Base-by-base conservation (phyloP, 148 eudicot species). In the Agrostemma githago region DNA sequence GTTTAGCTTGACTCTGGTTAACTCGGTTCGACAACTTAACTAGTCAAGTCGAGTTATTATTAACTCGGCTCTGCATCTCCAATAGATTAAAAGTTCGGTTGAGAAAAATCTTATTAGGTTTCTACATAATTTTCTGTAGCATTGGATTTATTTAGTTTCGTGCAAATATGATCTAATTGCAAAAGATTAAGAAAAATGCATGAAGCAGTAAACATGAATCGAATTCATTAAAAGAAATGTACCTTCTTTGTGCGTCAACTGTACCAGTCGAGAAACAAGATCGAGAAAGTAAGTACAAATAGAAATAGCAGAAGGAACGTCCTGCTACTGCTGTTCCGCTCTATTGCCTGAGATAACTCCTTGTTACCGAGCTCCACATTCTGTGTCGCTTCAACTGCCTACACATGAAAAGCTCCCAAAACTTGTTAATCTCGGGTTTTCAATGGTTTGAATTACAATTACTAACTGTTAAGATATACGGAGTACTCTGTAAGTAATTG, bases 191-290 rank as follows among this genome's bases (percentile, higher is more conserved):
- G 26, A 43, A 46, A 21, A 69, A 51, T 12, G 38, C 17, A 53
- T 11, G 43, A 26, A 26, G 19, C 4, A 26, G 19, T 11, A 21
- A 34, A 51, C 16, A 10, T 26, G 14, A 34, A 53, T 43, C 40
- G 41, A 60, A 51, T 46, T 76, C 38, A 60, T 15, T 37, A 26
- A 43, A 56, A n/a, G 46, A 51, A 62, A 42, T 34, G 62, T 40
- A 67, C 65, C 73, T 59, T 5, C 7, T 80, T 61, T 19, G 60
- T 5, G n/a, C 62, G 51, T 88, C 76, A 94, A 72, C 76, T 94
- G 61, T 94, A 94, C 97, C 98, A 91, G 82, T 94, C 97, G 71
- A 94, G 91, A 78, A 89, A 94, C 64, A 94, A 85, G 80, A 94
- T 69, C 5, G 97, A 80, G 75, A 94, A 88, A 39, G 96, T 88